A percentile compares a stretch with the other conserved stretches of the same genome.
Evolutionary conservation across 1,139 yeast genomes (phyloP).

Genomic region (Geotrichum citri-aurantii): DNA sequence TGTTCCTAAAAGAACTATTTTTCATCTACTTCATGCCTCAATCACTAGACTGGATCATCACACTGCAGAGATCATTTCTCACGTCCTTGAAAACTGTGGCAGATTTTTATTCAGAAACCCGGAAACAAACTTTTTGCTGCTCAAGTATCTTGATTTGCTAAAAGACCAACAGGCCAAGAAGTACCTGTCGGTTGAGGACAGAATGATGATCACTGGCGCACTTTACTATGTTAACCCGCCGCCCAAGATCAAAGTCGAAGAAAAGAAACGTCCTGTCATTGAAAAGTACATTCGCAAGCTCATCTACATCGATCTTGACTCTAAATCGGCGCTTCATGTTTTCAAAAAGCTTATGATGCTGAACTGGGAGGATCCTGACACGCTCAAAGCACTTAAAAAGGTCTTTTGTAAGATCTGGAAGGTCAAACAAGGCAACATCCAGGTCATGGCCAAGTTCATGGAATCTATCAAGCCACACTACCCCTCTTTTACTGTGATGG

Average conservation of each 20-base stretch:
- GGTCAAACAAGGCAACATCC: slow-evolving; percentile 52
- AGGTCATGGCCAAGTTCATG: slow-evolving; percentile 47
- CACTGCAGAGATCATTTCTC: slow-evolving; percentile 50
- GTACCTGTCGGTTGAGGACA: slow-evolving; percentile 50
- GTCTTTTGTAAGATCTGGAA: slow-evolving; percentile 59
- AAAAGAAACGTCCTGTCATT: slow-evolving; percentile 28
- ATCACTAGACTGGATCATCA: slow-evolving; percentile 22
- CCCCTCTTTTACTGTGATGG: slow-evolving; percentile 40
- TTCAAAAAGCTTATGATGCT: slow-evolving; percentile 42
- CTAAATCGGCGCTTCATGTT: slow-evolving; percentile 37
- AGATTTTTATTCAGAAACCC: slow-evolving; percentile 56
- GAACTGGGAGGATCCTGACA: slow-evolving; percentile 45
- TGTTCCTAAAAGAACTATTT: slow-evolving; percentile 63
- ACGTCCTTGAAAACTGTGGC: slow-evolving; percentile 69
- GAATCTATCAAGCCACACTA: slow-evolving; percentile 37
- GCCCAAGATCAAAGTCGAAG: slow-evolving; percentile 28
- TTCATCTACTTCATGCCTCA: slow-evolving; percentile 57
- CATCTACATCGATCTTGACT: slow-evolving; percentile 44
- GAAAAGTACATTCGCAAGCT: slow-evolving; percentile 35
- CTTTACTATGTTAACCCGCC: slow-evolving; percentile 53
- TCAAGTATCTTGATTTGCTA: slow-evolving; percentile 55
- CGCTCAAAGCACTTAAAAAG: slow-evolving; percentile 42
- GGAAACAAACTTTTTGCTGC: slow-evolving; percentile 56
- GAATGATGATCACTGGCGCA: slow-evolving; percentile 56
- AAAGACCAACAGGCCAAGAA: slow-evolving; percentile 48